Base-by-base conservation (phyloP, 148 eudicot species). In the Vaccinium corymbosum region DNA sequence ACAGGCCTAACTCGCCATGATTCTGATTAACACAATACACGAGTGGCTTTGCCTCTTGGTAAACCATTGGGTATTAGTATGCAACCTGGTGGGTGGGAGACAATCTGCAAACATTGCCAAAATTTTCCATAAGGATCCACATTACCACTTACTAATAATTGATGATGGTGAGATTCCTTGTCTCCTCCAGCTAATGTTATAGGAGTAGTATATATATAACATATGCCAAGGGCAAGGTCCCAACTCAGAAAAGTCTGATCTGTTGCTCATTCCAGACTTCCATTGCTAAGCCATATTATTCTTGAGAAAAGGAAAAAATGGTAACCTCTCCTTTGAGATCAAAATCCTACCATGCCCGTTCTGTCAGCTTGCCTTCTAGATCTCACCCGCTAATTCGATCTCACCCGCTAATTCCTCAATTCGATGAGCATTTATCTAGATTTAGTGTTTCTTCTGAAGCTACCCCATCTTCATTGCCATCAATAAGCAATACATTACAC, bases 401-500 rank as follows among this genome's bases (percentile, higher is more conserved):
- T 50, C 86, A 87, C 42, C 91, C 88, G 2, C 61, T 73, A 27
- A 75, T 57, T 27, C 82, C 83, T 76, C 86, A 86, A 79, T 66
- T 86, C 57, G 84, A 88, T 10, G 84, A 87, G 55, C 88, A 84
- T 22, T 79, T 87, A 52, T 59, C 85, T 75, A 86, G 88, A 77
- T 77, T 88, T 79, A 88, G 76, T 20, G 83, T 22, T 16, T 57
- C 89, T 51, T 83, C 87, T 66, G 87, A 88, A 83, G 66, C 84
- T 57, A 72, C 90, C 64, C 77, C 88, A 1, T 75, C 90, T 20
- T 87, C 90, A 16, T 81, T 91, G 12, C 84, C 91, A 13, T 86
- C 91, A 8, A 16, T 89, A 74, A 85, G 86, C 84, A 78, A 86
- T 51, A 80, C 48, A 7, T 83, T 89, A 62, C 74, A 49, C 53